Evolutionary conservation across 1,284 basidiomycete genomes (phyloP).

Genomic region (Cronartium ribicola): DNA sequence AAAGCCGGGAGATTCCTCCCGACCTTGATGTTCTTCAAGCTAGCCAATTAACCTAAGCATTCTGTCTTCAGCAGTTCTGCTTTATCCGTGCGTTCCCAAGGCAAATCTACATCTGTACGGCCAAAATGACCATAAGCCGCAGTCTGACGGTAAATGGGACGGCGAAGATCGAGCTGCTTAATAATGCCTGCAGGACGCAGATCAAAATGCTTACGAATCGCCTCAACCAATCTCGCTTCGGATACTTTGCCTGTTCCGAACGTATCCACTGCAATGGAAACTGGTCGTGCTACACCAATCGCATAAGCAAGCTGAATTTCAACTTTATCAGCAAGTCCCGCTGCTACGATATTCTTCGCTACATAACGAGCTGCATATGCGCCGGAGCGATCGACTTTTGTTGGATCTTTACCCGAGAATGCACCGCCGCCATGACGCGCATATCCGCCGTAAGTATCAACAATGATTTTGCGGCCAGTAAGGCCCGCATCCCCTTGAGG

Average conservation of each 20-base stretch:
- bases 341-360: conserved; percentile 85
- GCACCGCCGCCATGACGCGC: conserved; percentile 99
- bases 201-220: conserved; percentile 87
- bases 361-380: conserved; percentile 84
- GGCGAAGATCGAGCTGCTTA: conserved; percentile 82
- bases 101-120: too few relatives aligned
- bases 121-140: conserved; percentile 73
- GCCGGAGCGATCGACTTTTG: conserved; percentile 98
- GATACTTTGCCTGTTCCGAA: conserved; percentile 84
- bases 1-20: too few relatives aligned
- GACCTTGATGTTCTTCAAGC: too few relatives aligned
- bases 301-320: conserved; percentile 98
- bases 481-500: conserved; percentile 99
- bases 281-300: conserved; percentile 96
- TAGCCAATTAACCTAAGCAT: too few relatives aligned
- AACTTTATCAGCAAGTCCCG: conserved; percentile 82
- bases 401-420: conserved; percentile 84
- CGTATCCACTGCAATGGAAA: conserved; percentile 94
- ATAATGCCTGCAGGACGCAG: conserved; percentile 84
- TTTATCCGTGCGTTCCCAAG: too few relatives aligned
- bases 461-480: conserved; percentile 98
- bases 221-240: conserved; percentile 82
- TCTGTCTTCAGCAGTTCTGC: too few relatives aligned
- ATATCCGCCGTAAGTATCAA: conserved; percentile 96
- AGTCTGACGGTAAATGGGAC: conserved; percentile 89